phyloP scores from a whole-genome alignment of 306 rosid species.

The Lablab purpureus region DNA sequence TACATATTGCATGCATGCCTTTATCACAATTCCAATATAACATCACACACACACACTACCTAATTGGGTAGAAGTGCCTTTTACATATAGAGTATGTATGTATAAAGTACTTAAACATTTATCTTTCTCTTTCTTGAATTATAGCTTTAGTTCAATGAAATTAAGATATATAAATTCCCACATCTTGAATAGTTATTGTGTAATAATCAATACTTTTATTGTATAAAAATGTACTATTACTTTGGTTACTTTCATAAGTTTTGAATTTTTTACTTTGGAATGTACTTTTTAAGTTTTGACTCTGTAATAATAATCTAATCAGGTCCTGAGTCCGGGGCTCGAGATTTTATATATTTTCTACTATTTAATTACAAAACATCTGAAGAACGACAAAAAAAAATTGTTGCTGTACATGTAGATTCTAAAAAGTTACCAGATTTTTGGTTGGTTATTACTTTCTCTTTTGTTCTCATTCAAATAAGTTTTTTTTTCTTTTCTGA shows the following conservation, averaged over 20 bases:
- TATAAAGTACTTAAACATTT: neutral
- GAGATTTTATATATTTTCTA: neutral
- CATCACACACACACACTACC: neutral
- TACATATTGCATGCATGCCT: neutral
- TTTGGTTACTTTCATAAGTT: neutral
- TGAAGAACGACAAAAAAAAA: neutral
- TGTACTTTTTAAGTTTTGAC: neutral
- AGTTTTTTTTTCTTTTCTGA: neutral
- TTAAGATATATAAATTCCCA: too few relatives aligned
- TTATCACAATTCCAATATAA: neutral
- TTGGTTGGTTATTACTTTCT: neutral
- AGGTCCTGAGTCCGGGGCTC: neutral
- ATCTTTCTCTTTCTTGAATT: neutral
- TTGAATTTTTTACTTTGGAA: neutral
- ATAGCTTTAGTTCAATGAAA: neutral
- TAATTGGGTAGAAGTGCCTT: constrained; percentile 30
- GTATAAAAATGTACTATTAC: too few relatives aligned
- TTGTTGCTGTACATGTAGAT: neutral
- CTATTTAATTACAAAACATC: neutral
- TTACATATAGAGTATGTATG: neutral
- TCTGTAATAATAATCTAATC: neutral
- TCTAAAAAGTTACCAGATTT: neutral
- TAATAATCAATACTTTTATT: neutral
- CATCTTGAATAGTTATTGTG: neutral
- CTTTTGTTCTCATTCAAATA: neutral